Conservation (phyloP, 257 asterid species). For the Solanum virginianum region DNA sequence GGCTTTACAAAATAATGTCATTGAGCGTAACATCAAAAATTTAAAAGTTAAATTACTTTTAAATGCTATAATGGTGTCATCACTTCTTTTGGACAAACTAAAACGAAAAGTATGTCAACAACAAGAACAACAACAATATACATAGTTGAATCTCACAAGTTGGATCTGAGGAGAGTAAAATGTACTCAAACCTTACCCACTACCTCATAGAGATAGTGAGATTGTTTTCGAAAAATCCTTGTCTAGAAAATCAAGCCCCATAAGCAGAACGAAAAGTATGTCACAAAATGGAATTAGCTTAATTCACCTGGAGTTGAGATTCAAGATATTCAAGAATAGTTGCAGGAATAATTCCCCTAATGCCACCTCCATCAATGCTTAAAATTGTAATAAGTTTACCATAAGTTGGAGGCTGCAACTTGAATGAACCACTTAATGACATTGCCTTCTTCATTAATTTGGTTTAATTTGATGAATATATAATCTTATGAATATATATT, state of each 20-base stretch:
- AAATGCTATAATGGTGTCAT: neutral
- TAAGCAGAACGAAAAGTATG: too few relatives aligned
- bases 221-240: too few relatives aligned
- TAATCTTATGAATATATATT: neutral
- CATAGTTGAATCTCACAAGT: too few relatives aligned
- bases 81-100: neutral
- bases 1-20: neutral
- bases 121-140: too few relatives aligned
- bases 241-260: too few relatives aligned
- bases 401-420: neutral
- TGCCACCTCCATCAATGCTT: neutral
- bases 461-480: neutral
- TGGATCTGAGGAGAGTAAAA: too few relatives aligned
- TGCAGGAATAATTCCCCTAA: neutral
- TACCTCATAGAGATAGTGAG: too few relatives aligned
- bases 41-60: too few relatives aligned
- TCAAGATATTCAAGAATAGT: neutral
- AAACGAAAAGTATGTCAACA: neutral
- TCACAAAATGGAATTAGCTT: neutral
- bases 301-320: neutral
- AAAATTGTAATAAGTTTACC: neutral
- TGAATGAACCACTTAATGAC: neutral
- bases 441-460: neutral
- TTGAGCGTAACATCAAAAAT: too few relatives aligned
- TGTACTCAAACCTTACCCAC: too few relatives aligned